phyloP scores from a whole-genome alignment of 257 asterid species.

The Gardenia jasminoides region DNA sequence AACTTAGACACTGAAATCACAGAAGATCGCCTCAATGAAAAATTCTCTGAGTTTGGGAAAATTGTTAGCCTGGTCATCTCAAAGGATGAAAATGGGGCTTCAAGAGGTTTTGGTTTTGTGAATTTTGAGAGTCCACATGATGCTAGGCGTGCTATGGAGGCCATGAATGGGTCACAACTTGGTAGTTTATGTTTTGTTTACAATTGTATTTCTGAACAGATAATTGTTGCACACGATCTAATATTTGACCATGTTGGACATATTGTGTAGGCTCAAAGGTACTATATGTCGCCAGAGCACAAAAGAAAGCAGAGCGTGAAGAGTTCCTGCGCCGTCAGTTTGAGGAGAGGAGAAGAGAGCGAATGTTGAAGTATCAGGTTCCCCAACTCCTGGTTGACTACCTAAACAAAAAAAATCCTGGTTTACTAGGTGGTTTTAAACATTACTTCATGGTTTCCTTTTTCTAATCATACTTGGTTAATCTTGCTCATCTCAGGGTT shows the following conservation, averaged over 20 bases:
- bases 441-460: neutral
- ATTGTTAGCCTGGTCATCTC: slow-evolving; percentile 41
- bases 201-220: slow-evolving; percentile 3
- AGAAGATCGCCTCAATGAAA: slow-evolving; percentile 40
- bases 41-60: slow-evolving; percentile 51
- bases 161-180: slow-evolving; percentile 51
- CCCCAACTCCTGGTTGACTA: neutral
- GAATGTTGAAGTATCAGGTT: slow-evolving; percentile 65
- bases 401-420: no score
- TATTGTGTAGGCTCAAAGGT: slow-evolving; percentile 59
- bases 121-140: slow-evolving; percentile 54
- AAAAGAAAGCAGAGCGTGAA: slow-evolving; percentile 77
- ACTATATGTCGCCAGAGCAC: slow-evolving; percentile 80
- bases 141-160: slow-evolving; percentile 50
- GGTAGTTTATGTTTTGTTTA: slow-evolving; percentile 40
- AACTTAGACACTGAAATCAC: slow-evolving; percentile 44
- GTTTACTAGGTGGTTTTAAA: slow-evolving; percentile 12
- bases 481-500: slow-evolving; percentile 43
- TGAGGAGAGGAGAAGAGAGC: slow-evolving; percentile 76
- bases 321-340: slow-evolving; percentile 59
- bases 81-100: slow-evolving; percentile 41
- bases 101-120: slow-evolving; percentile 62
- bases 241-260: slow-evolving; percentile 7
- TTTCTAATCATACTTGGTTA: slow-evolving; percentile 10
- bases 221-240: slow-evolving; percentile 2